Evolutionary conservation across 1,284 basidiomycete species (phyloP).

Genomic region (Puccinia sorghi): DNA sequence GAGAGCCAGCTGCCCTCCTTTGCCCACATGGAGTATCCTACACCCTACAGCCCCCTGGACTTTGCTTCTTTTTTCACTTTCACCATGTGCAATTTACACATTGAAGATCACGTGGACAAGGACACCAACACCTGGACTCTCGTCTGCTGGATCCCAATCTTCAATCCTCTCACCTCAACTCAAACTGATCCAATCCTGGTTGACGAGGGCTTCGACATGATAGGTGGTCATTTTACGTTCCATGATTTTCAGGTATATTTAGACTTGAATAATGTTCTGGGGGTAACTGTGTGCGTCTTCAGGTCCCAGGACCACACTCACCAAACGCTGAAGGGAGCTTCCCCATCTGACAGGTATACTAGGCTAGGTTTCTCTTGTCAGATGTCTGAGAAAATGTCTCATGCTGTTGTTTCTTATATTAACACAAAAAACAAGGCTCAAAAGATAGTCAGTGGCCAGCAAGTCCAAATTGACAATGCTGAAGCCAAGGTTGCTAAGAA

Average conservation of each 20-base stretch:
- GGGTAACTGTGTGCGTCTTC: neutral
- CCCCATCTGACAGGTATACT: neutral
- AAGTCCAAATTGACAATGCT: neutral
- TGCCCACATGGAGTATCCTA: constrained; percentile 23
- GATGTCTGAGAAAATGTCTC: constrained; percentile 7
- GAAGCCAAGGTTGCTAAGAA: neutral
- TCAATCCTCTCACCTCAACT: neutral
- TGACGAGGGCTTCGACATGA: neutral
- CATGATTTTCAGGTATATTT: neutral
- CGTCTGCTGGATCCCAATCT: constrained; percentile 17
- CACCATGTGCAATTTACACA: constrained; percentile 9
- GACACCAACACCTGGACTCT: constrained; percentile 1
- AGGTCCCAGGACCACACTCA: neutral
- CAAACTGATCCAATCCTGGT: neutral
- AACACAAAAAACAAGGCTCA: neutral
- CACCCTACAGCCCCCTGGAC: neutral
- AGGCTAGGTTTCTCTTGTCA: constrained; percentile 13
- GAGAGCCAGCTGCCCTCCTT: neutral
- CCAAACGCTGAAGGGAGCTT: neutral
- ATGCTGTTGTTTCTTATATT: neutral
- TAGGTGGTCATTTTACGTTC: neutral
- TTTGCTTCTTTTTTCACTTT: constrained; percentile 7
- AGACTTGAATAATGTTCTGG: neutral
- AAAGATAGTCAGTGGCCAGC: neutral
- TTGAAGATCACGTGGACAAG: neutral